Evolutionary conservation across 257 asterid species (phyloP).

Genomic region (Fraxinus americana): DNA sequence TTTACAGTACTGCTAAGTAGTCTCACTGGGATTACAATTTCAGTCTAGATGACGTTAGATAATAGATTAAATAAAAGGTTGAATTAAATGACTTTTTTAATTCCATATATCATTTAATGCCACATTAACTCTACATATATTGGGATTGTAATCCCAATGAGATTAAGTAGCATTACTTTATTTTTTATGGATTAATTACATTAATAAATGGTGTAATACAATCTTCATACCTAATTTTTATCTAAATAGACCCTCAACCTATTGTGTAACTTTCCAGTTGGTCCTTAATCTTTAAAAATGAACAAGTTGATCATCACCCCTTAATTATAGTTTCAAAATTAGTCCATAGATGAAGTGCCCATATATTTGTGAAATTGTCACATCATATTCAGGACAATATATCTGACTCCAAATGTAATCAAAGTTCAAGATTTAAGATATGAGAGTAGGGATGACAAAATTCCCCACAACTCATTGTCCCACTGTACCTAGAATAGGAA

Average conservation of each 20-base stretch:
- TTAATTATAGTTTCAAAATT: neutral
- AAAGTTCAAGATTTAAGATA: too few species aligned
- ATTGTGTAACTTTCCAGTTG: neutral
- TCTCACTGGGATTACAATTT: too few species aligned
- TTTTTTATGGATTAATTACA: neutral
- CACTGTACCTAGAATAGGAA: too few species aligned
- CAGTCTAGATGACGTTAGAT: too few species aligned
- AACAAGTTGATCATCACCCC: neutral
- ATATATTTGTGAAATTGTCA: neutral
- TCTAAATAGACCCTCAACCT: neutral
- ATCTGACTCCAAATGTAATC: too few species aligned
- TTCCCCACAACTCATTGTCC: too few species aligned
- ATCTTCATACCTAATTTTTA: neutral
- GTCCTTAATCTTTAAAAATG: neutral
- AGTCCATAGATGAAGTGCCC: neutral
- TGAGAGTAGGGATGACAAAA: neutral
- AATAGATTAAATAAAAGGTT: too few species aligned
- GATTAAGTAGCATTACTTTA: too few species aligned
- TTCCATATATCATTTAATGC: too few species aligned
- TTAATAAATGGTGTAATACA: neutral
- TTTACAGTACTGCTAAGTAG: neutral
- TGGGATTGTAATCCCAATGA: too few species aligned
- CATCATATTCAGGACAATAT: neutral
- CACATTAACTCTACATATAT: too few species aligned
- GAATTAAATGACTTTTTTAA: too few species aligned